Conservation (phyloP, 352 stramenopile species). For the Aphanomyces invadans region DNA sequence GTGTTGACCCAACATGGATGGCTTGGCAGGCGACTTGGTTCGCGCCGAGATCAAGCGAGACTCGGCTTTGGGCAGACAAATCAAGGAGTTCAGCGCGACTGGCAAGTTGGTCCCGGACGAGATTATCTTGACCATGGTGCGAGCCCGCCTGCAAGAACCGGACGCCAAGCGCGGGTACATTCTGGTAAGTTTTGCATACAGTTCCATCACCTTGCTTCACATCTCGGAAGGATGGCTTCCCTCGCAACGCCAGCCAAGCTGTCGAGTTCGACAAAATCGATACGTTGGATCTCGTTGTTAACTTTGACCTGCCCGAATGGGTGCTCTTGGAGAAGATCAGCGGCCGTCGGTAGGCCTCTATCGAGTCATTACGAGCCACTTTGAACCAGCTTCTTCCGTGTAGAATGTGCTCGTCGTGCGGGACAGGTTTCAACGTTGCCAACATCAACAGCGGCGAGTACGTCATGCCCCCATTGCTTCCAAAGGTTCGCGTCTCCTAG, state of each 20-base stretch:
- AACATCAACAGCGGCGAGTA: slow-evolving; percentile 82
- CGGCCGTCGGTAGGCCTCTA: slow-evolving; percentile 49
- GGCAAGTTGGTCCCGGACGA: slow-evolving; percentile 79
- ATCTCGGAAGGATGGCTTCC: slow-evolving; percentile 64
- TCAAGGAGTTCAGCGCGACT: slow-evolving; percentile 82
- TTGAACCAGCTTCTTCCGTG: background rate
- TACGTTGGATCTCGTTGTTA: slow-evolving; percentile 75
- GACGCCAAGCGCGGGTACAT: slow-evolving; percentile 80
- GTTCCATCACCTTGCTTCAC: background rate
- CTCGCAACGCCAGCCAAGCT: slow-evolving; percentile 82
- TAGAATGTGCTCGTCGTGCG: slow-evolving; percentile 78
- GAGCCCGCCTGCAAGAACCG: slow-evolving; percentile 41
- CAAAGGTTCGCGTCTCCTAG: slow-evolving; percentile 38
- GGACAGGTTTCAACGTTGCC: slow-evolving; percentile 82
- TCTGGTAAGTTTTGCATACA: slow-evolving; percentile 31
- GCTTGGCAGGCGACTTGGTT: slow-evolving; percentile 56
- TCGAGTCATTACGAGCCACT: background rate
- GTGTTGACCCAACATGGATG: background rate
- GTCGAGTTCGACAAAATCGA: slow-evolving; percentile 72
- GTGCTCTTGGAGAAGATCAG: slow-evolving; percentile 87
- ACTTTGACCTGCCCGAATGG: slow-evolving; percentile 83
- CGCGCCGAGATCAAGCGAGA: slow-evolving; percentile 81
- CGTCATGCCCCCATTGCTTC: slow-evolving; percentile 84
- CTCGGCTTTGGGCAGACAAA: slow-evolving; percentile 57
- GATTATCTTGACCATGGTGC: slow-evolving; percentile 84